Evolutionary conservation across 2,329 filamentous ascomycete genomes (phyloP).

Genomic region (Sphaerulina vaccinii): DNA sequence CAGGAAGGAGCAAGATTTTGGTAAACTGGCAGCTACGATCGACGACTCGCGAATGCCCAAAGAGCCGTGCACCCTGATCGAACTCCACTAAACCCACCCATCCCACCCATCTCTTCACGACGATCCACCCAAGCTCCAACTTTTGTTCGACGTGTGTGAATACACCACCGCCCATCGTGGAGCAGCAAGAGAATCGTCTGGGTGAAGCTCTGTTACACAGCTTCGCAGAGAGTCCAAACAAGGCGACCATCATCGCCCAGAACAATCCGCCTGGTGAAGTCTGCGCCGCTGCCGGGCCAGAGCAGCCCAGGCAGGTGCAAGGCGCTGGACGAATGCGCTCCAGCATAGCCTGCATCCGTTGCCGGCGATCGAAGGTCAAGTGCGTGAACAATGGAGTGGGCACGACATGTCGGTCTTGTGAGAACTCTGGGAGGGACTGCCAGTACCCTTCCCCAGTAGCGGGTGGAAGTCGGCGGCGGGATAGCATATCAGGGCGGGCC

Average conservation of each 20-base stretch:
- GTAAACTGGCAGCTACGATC: no score
- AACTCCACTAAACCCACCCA: no score
- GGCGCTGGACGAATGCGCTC: slow-evolving; percentile 60
- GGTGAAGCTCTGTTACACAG: slow-evolving; percentile 27
- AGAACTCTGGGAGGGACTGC: slow-evolving; percentile 69
- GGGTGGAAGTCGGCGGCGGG: slow-evolving; percentile 36
- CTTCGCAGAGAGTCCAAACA: slow-evolving; percentile 18
- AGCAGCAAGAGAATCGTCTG: slow-evolving; percentile 22
- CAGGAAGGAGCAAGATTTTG: no score
- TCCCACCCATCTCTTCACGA: background rate
- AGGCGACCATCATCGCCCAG: slow-evolving; percentile 12
- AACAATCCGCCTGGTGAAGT: slow-evolving; percentile 17
- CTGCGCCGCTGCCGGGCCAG: slow-evolving; percentile 29
- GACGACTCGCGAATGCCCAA: no score
- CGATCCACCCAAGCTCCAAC: background rate
- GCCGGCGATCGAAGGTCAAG: slow-evolving; percentile 80
- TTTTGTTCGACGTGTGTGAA: background rate
- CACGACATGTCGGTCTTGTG: slow-evolving; percentile 72
- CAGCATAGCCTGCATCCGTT: slow-evolving; percentile 74
- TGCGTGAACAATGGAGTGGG: slow-evolving; percentile 75
- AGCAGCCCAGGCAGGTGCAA: slow-evolving; percentile 31
- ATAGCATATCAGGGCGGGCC: slow-evolving; percentile 24
- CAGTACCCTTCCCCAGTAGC: slow-evolving; percentile 61
- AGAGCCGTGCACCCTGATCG: no score
- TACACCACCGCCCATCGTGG: slow-evolving; percentile 22